Base-by-base conservation (phyloP, 2,329 filamentous ascomycete genomes). In the Venturia carpophila region DNA sequence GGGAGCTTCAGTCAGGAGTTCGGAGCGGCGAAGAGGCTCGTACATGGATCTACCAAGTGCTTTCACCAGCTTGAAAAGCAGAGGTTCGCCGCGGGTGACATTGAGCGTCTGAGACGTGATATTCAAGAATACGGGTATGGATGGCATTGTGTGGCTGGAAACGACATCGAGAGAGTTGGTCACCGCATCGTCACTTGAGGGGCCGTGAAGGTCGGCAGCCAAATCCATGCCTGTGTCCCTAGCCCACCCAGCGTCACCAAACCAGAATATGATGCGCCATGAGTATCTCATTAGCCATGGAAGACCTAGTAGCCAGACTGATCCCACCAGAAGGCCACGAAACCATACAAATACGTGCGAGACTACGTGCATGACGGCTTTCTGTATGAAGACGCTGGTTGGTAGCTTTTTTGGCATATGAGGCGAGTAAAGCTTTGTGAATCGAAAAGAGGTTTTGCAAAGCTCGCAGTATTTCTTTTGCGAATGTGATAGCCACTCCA, bases 401-500 rank as follows among this genome's bases (percentile, higher is more conserved):
- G 95, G 94, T 17, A 99, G 83, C 15, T 84, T 86, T 68, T 85
- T 84, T 1, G 94, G 95, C 94, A 99, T 99, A 73, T 92, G 85
- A 4, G 92, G 91, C 67, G 92, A 87, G 79, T 99, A 99, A 47
- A 99, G 84, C 77, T 99, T 99, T 64, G 94, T 99, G 80, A 99
- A 99, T 67, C 92, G 90, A 74, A 97, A 99, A 0, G 92, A 88
- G 2, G 94, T 99, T 80, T 99, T 99, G 86, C 94, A 99, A 43
- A 99, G 87, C 79, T 99, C 94, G 82, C 95, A 99, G 80, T 99
- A 90, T 77, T 97, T 97, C 84, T 99, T 99, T 75, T 99, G 92
- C 1, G 94, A 97, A 76, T 99, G 95, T 62, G 92, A 93, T 27
- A 99, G 82, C 94, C 94, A 99, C 77, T 97, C 92, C 89, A 99